These are phyloP conservation scores for Pseudozyma pruni DNA, from an alignment of 1,284 basidiomycete species.

Conservation along the genomic window DNA sequence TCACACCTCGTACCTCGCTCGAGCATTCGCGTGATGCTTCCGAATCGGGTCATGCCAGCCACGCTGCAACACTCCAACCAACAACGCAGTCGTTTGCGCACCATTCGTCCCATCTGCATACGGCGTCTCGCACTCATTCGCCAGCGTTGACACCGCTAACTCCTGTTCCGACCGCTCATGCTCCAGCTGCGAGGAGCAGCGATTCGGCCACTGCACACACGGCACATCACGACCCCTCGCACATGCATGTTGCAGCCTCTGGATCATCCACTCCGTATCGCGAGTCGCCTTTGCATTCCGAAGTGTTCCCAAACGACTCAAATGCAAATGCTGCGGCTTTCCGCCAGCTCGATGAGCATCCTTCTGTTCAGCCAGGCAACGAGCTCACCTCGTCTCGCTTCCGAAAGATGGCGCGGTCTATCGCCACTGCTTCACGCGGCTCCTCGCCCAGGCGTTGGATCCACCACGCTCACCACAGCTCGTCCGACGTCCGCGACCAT, in stretches of 20 bases:
- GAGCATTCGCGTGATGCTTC: conserved; percentile 28
- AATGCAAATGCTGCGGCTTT: conserved; percentile 11
- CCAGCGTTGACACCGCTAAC: conserved; percentile 20
- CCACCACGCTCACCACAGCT: conserved; percentile 13
- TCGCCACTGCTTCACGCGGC: conserved; percentile 33
- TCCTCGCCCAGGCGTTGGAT: conserved; percentile 43
- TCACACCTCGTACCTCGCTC: conserved; percentile 37
- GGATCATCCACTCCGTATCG: conserved; percentile 31
- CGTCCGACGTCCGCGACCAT: conserved; percentile 18
- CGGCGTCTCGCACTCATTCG: conserved; percentile 26
- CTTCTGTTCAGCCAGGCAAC: conserved; percentile 34
- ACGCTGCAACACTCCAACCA: conserved; percentile 1
- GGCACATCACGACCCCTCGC: conserved; percentile 8
- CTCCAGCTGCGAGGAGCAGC: background rate
- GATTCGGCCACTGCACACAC: background rate
- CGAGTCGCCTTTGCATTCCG: conserved; percentile 32
- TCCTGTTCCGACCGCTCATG: background rate
- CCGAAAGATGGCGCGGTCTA: conserved; percentile 44
- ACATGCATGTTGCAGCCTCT: conserved; percentile 10
- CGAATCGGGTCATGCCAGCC: conserved; percentile 22
- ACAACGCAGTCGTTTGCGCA: conserved; percentile 5
- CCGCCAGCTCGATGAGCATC: conserved; percentile 48
- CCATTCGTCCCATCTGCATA: conserved; percentile 11
- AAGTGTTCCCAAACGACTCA: conserved; percentile 19
- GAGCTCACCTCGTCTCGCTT: conserved; percentile 38